Evolutionary conservation across 768 basidiomycete genomes (phyloP).

Genomic region (Hemileccinum impolitum): DNA sequence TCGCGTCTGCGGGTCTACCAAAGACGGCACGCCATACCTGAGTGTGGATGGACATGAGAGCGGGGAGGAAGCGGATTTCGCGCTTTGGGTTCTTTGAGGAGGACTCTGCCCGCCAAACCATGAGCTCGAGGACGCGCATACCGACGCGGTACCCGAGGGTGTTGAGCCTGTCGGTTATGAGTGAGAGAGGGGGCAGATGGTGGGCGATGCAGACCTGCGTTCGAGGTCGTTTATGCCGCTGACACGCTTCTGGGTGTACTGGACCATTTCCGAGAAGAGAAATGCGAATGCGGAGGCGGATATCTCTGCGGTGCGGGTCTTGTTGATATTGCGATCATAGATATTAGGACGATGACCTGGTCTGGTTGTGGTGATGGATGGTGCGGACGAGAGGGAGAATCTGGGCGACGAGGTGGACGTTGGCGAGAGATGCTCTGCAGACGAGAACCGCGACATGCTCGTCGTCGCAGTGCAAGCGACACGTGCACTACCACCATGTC

Average conservation of each 20-base stretch:
- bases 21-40: constrained; percentile 95
- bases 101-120: constrained; percentile 75
- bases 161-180: constrained; percentile 59
- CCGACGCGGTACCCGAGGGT: constrained; percentile 93
- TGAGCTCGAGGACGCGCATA: constrained; percentile 79
- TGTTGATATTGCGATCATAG: constrained; percentile 87
- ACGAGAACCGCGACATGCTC: constrained; percentile 23
- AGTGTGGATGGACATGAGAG: constrained; percentile 91
- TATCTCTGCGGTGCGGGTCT: constrained; percentile 81
- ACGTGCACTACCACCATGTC: constrained; percentile 11
- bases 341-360: constrained; percentile 62
- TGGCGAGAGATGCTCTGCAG: constrained; percentile 48
- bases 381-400: constrained; percentile 64
- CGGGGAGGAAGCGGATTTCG: constrained; percentile 86
- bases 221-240: constrained; percentile 95
- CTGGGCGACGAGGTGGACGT: constrained; percentile 55
- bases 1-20: constrained; percentile 88
- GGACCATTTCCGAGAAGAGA: constrained; percentile 89
- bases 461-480: too few relatives aligned
- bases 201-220: constrained; percentile 58
- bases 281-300: constrained; percentile 83
- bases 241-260: constrained; percentile 95
- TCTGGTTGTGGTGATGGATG: constrained; percentile 38
- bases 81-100: constrained; percentile 88
- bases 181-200: not conserved